These are phyloP conservation scores for Psilocybe subaeruginosa DNA, from an alignment of 768 basidiomycete genomes.

Conservation along the genomic window DNA sequence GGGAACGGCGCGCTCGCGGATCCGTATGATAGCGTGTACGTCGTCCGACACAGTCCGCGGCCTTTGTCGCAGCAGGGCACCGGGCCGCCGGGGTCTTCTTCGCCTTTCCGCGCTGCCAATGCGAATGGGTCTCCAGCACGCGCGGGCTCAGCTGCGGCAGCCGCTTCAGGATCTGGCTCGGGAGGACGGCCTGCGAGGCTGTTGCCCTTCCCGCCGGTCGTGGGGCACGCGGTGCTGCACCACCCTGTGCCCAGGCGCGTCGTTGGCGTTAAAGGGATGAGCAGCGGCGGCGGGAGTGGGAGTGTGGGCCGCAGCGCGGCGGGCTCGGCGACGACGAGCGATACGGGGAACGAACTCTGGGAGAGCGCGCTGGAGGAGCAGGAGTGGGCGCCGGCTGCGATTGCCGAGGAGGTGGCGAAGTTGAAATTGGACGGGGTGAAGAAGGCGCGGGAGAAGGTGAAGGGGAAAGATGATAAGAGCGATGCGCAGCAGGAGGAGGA, in stretches of 20 bases:
- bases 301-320: background rate
- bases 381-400: background rate
- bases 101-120: background rate
- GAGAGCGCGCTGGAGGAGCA: slow-evolving; percentile 10
- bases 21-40: background rate
- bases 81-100: background rate
- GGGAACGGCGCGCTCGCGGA: background rate
- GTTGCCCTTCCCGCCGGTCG: slow-evolving; percentile 27
- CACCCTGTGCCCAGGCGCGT: slow-evolving; percentile 27
- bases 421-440: no score
- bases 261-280: slow-evolving; percentile 2
- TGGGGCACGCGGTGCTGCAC: slow-evolving; percentile 21
- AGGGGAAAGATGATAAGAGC: background rate
- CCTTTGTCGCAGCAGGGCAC: background rate
- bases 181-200: slow-evolving; percentile 8
- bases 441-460: background rate
- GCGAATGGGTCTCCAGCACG: background rate
- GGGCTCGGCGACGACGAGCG: background rate
- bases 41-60: background rate
- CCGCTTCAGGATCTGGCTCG: background rate
- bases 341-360: slow-evolving; percentile 12
- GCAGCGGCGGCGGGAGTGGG: background rate
- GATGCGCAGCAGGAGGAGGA: background rate
- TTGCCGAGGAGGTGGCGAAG: background rate
- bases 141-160: background rate